Evolutionary conservation across 1,139 yeast genomes (phyloP), one percentile per base, ranked within the genome.

Genomic region (Wickerhamiella pararugosa): DNA sequence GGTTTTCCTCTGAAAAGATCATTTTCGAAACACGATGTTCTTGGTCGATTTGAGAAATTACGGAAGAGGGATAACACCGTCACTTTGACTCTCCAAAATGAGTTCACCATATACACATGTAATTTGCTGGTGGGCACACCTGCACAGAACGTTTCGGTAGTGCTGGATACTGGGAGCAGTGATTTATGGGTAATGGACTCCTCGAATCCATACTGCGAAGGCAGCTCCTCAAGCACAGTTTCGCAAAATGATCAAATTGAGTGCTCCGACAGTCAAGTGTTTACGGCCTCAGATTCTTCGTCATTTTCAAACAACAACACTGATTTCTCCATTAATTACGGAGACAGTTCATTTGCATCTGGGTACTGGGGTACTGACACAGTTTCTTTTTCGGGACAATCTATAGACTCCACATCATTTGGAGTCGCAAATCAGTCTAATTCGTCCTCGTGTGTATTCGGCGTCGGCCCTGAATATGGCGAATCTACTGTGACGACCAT

Each of bases 311-410:
- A 29, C 2, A 32, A 40, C 33, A 11, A 9, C 35, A 33, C 40
- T 2, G 34, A 29, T 6, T 41, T 41, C 29, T 29, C 29, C 40
- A 79, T 79, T 51, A 47, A 61, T 29, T 82, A 82, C 52, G 87
- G 77, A 29, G 93, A 81, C 56, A 55, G 58, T 6, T 66, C 82
- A 10, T 45, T 40, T 26, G 86, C 87, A 1, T 45, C 48, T 5
- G 90, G 92, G 37, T 53, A 64, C 36, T 78, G 76, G 75, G 81
- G 76, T 41, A 62, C 62, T 41, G 90, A 79, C 51, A 58, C 60
- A 32, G 59, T 76, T 2, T 15, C 21, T 15, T 15, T 15, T 15
- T 15, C 21, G 4, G 21, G 28, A 46, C 49, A 3, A 51, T 76
- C 43, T 66, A 67, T 44, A 66, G 62, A 7, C 62, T 66, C 5